phyloP scores from a whole-genome alignment of 2,329 filamentous ascomycete genomes.

The Tolypocladium album region DNA sequence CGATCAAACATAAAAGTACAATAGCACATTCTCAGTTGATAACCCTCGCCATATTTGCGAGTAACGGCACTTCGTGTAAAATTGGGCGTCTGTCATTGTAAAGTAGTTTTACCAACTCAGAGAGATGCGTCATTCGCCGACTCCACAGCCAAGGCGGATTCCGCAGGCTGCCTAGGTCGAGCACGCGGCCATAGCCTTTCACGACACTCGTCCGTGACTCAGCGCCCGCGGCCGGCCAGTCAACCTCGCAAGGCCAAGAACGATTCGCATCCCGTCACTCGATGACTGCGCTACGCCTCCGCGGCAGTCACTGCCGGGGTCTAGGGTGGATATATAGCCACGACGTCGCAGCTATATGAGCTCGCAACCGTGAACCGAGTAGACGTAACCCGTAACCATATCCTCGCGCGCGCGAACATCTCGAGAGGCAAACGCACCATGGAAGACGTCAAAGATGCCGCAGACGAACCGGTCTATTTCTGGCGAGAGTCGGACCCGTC shows the following conservation, averaged over 20 bases:
- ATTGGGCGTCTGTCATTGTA: too few relatives aligned
- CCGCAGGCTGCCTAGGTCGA: background rate
- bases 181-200: background rate
- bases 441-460: background rate
- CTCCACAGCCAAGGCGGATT: background rate
- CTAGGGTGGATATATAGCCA: background rate
- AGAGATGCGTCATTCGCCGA: background rate
- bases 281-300: background rate
- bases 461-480: slow-evolving; percentile 26
- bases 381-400: too few relatives aligned
- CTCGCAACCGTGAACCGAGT: background rate
- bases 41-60: too few relatives aligned
- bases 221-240: background rate
- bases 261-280: background rate
- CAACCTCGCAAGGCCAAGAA: background rate
- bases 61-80: too few relatives aligned
- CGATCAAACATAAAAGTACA: too few relatives aligned
- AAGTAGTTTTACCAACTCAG: background rate
- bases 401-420: background rate
- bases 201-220: background rate
- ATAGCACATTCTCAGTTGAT: too few relatives aligned
- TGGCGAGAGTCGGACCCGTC: slow-evolving; percentile 34
- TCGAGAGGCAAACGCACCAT: background rate
- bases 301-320: background rate
- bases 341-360: background rate